Percentiles rank a stretch among this genome's conserved stretches.
phyloP scores from a whole-genome alignment of 306 rosid species.

The Prunus mira region DNA sequence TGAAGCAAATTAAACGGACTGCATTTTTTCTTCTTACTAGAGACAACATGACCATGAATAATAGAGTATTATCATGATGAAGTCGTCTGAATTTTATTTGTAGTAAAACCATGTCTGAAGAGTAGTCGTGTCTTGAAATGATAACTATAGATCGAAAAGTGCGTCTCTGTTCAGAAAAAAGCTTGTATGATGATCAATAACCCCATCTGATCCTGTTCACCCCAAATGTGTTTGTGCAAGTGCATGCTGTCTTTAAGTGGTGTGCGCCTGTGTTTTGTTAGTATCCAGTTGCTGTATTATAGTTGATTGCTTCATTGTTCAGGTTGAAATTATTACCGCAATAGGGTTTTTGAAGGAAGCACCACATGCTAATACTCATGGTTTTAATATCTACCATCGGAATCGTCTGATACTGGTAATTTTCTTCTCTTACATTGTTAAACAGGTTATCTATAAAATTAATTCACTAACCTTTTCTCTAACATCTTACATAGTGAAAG shows the following conservation, averaged over 20 bases:
- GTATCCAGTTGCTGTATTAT: slow-evolving; percentile 15
- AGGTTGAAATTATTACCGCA: slow-evolving; percentile 55
- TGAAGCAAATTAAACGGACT: not conserved
- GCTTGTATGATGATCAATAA: not conserved
- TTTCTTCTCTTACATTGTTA: not conserved
- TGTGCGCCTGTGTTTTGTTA: not conserved
- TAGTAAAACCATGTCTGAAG: slow-evolving; percentile 1
- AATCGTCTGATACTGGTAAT: slow-evolving; percentile 75
- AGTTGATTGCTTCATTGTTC: not conserved
- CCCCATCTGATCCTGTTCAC: not conserved
- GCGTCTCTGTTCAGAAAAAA: not conserved
- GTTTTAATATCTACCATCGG: slow-evolving; percentile 89
- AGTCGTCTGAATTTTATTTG: not conserved
- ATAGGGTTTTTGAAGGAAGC: slow-evolving; percentile 94
- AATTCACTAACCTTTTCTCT: not conserved
- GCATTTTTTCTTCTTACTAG: not conserved
- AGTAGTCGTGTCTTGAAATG: not conserved
- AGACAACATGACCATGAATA: not conserved
- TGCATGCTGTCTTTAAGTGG: not conserved
- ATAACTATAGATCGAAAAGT: not conserved
- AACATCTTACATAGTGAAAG: not conserved
- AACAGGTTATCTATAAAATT: not conserved
- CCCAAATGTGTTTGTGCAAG: not conserved
- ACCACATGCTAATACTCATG: slow-evolving; percentile 61
- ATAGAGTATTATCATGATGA: not conserved